Conservation (phyloP, 352 stramenopile species). For the Phytophthora pistaciae region DNA sequence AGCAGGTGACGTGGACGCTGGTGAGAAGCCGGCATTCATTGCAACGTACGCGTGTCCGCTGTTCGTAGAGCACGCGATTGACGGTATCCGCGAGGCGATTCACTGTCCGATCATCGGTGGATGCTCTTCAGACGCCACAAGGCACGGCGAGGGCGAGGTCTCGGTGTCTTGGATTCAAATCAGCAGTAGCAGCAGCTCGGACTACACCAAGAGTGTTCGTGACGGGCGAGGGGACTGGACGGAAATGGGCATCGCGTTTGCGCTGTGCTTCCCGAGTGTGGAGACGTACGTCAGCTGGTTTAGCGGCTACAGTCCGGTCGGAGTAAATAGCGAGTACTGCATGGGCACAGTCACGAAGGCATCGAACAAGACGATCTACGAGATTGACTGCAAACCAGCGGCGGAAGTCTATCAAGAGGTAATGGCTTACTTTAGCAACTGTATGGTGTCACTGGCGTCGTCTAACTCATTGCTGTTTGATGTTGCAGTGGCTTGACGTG, state of each 20-base stretch:
- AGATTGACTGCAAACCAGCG: constrained; percentile 87
- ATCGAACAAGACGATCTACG: constrained; percentile 87
- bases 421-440: not conserved
- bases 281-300: constrained; percentile 91
- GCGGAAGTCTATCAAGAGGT: constrained; percentile 87
- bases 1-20: constrained; percentile 59
- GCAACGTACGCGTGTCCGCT: constrained; percentile 83
- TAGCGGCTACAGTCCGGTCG: constrained; percentile 85
- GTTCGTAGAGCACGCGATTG: constrained; percentile 85
- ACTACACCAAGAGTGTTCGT: constrained; percentile 82
- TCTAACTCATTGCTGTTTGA: constrained; percentile 3
- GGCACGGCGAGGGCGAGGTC: constrained; percentile 72
- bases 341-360: constrained; percentile 90
- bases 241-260: constrained; percentile 86
- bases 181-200: constrained; percentile 82
- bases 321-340: constrained; percentile 79
- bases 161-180: constrained; percentile 89
- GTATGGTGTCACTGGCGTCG: not conserved
- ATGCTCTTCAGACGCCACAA: constrained; percentile 83
- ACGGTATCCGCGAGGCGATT: constrained; percentile 84
- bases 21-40: constrained; percentile 84
- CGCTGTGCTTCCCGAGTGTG: constrained; percentile 86
- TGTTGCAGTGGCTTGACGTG: constrained; percentile 75
- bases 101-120: constrained; percentile 85
- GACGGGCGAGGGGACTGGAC: constrained; percentile 80